Conservation (phyloP, 352 stramenopile genomes). For the Phytophthora syringae region DNA sequence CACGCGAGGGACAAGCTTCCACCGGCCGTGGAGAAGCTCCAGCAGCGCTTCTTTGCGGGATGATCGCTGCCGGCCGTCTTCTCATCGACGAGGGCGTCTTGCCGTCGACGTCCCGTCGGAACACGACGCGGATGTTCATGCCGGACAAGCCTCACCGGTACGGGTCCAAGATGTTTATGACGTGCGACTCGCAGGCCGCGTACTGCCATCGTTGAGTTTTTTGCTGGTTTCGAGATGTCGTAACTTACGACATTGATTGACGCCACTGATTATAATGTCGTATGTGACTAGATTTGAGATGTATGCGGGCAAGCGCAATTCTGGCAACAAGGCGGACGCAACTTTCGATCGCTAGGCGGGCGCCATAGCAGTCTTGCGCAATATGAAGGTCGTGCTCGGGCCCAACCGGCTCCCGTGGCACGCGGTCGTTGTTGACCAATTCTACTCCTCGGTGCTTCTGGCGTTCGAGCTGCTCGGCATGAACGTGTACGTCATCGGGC, state of each 20-base stretch:
- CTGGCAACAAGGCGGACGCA: background rate
- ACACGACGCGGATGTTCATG: conserved; percentile 44
- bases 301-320: background rate
- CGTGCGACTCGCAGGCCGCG: conserved; percentile 6
- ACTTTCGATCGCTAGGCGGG: conserved; percentile 8
- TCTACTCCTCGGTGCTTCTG: conserved; percentile 27
- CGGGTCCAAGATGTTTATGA: conserved; percentile 28
- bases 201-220: conserved; percentile 14
- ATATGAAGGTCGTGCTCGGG: conserved; percentile 19
- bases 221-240: background rate
- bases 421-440: conserved; percentile 29
- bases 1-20: conserved; percentile 24
- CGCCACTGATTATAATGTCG: background rate
- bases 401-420: background rate
- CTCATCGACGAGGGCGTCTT: conserved; percentile 39
- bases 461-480: conserved; percentile 31
- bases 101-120: conserved; percentile 20
- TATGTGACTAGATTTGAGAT: conserved; percentile 12
- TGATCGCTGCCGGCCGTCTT: conserved; percentile 20
- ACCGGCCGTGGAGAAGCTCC: conserved; percentile 6
- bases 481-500: conserved; percentile 35
- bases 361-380: conserved; percentile 6
- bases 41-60: conserved; percentile 5
- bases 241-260: background rate
- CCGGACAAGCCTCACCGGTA: conserved; percentile 24